Evolutionary conservation across 139 green algal species (phyloP), one percentile per base, ranked within the genome.

Genomic region (Tetraselmis chui): DNA sequence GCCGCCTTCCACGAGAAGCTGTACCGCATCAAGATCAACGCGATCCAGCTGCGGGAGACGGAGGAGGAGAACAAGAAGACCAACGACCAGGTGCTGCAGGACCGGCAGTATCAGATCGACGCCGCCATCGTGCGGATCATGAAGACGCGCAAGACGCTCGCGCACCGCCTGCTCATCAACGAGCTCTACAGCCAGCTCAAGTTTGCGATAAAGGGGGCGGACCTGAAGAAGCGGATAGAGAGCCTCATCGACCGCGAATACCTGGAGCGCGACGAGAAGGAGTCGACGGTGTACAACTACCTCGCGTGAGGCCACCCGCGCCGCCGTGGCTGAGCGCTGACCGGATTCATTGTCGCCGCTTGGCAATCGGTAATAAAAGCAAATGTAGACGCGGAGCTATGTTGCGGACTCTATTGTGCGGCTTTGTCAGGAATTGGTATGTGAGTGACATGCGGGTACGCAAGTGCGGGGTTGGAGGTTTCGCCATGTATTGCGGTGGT

Each of bases 181-280:
- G 96, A 99, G 88, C 92, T 98, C 28, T 87, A 97, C 83, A 82
- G 89, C 27, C 95, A 99, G 93, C 89, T 99, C 75, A 95, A 95
- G 84, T 99, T 99, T 84, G 93, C 94, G n/a, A 90, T 98, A 25
- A 90, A 93, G 79, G 86, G 85, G 11, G 59, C 87, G 0, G 97
- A 99, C 81, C 91, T 99, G 2, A 99, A 99, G 89, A 98, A 98
- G 87, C 90, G 97, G 24, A 98, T 99, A 28, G 97, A 99, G 89
- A 94, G 84, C 28, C 90, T 99, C 30, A 99, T 99, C 79, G 97
- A 99, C 84, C 87, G 97, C 0, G 97, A 99, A 89, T 99, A 98
- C 87, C 78, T 99, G 58, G 94, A 97, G 83, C 87, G 97, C 0
- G 94, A 97, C 83, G 85, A 89, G 26, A 82, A 86, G 1, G 91